Base-by-base conservation (phyloP, 208 protist species). In the Porcisia deanei region DNA sequence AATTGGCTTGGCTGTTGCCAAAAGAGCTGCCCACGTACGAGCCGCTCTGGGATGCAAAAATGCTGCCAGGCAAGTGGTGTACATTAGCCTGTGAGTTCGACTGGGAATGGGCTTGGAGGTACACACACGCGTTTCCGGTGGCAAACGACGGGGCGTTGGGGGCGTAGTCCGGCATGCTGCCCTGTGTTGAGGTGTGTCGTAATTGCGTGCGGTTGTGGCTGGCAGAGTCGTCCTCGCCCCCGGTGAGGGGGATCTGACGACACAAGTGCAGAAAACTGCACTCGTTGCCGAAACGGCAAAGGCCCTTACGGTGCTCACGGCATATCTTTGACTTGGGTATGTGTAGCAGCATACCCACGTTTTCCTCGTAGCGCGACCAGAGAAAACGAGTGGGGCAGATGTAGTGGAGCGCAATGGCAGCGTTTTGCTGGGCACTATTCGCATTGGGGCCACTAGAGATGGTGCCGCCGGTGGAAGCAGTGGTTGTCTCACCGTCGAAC, bases 241-340 rank as follows among this genome's bases (percentile, higher is more conserved):
- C 66, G 65, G 78, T 82, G 22, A 90, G 76, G 0, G 80, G 63
- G 7, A 88, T 84, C 43, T 91, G 72, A 20, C 91, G 85, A 74
- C 93, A 97, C 25, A 95, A 77, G 73, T 97, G 93, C 52, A 97
- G 75, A 67, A 95, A 97, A 49, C 84, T 87, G 84, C 93, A 97
- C 54, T 95, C 91, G 64, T 95, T 90, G 45, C 91, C 93, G 63
- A 96, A 96, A 61, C 90, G 88, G 80, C 93, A 97, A 47, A 95
- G 83, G 0, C 90, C 91, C 49, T 89, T 86, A 64, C 86, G 79
- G 84, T 97, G 93, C 59, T 91, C 86, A 16, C 91, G 84, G 70
- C 93, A 97, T 18, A 97, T 79, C 60, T 90, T 85, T n/a, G 72
- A 77, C 63, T 76, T 80, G 0, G 87, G 80, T 3, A 89, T 79